These are phyloP conservation scores for Lumnitzera racemosa DNA, from an alignment of 345 rosid genomes.

Conservation along the genomic window DNA sequence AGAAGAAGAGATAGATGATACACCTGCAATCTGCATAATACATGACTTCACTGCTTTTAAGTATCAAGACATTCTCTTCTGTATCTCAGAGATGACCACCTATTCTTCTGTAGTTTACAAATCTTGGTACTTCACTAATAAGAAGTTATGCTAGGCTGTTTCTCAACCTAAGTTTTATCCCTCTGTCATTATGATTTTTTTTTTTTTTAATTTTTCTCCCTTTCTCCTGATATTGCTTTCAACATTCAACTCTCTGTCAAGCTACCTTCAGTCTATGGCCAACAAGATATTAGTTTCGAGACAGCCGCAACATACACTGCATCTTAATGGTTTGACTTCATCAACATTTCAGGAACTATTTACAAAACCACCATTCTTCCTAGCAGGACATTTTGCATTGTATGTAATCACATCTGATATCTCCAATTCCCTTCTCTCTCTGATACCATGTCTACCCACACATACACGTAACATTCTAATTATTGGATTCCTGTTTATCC, in stretches of 20 bases:
- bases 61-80: too few relatives aligned
- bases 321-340: constrained; percentile 4
- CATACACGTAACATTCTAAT: neutral
- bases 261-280: neutral
- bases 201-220: too few relatives aligned
- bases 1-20: neutral
- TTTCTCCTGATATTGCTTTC: too few relatives aligned
- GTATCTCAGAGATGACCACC: too few relatives aligned
- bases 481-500: neutral
- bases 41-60: neutral
- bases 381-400: constrained; percentile 85
- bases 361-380: constrained; percentile 80
- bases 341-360: constrained; percentile 73
- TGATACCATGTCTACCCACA: neutral
- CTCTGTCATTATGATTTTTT: too few relatives aligned
- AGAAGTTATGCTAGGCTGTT: too few relatives aligned
- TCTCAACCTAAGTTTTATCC: too few relatives aligned
- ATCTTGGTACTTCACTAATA: too few relatives aligned
- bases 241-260: neutral
- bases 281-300: neutral
- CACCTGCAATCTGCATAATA: neutral
- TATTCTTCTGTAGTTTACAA: too few relatives aligned
- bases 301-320: constrained; percentile 1
- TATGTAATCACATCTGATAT: constrained; percentile 23
- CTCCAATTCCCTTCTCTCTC: neutral